A percentile compares a stretch with the other conserved stretches of the same genome.
Evolutionary conservation across 148 eudicot genomes (phyloP).

Genomic region (Oxyria digyna): DNA sequence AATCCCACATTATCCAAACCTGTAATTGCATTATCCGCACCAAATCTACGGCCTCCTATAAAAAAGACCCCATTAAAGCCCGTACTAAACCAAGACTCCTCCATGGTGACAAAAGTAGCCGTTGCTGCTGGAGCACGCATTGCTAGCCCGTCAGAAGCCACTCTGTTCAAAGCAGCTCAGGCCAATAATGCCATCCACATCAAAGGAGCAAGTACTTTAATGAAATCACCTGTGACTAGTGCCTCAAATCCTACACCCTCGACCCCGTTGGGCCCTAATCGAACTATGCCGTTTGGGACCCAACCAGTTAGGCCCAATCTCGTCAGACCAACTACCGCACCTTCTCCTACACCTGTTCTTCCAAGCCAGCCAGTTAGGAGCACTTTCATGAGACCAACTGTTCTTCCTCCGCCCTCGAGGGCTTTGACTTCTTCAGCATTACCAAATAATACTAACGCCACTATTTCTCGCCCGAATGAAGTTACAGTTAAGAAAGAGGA

Average conservation of each 20-base stretch:
- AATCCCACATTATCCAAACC: conserved; percentile 20
- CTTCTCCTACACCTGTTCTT: conserved; percentile 1
- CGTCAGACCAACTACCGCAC: conserved; percentile 22
- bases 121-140: conserved; percentile 91
- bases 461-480: background rate
- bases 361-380: conserved; percentile 26
- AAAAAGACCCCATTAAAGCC: conserved; percentile 29
- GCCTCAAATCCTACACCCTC: conserved; percentile 24
- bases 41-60: conserved; percentile 23
- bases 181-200: conserved; percentile 49
- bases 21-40: background rate
- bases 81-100: conserved; percentile 31
- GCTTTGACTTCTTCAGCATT: background rate
- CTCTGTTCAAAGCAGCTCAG: conserved; percentile 52
- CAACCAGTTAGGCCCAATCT: conserved; percentile 25
- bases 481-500: background rate
- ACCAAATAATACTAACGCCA: background rate
- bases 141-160: conserved; percentile 51
- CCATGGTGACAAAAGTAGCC: conserved; percentile 68
- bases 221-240: conserved; percentile 26
- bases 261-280: conserved; percentile 20
- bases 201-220: conserved; percentile 25
- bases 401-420: conserved; percentile 2
- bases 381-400: conserved; percentile 20
- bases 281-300: conserved; percentile 17